Conservation (phyloP, 2,329 filamentous ascomycete species). For the Shiraia sp. region DNA sequence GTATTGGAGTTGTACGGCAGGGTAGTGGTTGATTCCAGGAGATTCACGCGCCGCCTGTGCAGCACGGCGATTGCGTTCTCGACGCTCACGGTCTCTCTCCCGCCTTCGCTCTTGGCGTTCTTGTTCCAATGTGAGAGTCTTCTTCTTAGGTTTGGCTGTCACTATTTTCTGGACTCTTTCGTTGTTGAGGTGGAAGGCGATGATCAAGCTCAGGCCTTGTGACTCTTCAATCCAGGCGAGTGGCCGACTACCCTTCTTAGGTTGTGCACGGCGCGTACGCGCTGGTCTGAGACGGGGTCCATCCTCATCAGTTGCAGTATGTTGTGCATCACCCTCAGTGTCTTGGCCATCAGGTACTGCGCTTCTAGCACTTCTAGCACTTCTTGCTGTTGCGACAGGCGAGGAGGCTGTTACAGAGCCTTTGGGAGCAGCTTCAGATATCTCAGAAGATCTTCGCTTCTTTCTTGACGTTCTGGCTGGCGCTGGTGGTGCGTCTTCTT, state of each 20-base stretch:
- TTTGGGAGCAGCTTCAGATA: slow-evolving; percentile 37
- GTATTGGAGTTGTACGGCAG: slow-evolving; percentile 66
- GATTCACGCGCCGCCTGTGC: slow-evolving; percentile 47
- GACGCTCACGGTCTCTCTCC: slow-evolving; percentile 43
- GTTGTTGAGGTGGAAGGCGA: slow-evolving; percentile 50
- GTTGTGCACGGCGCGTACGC: slow-evolving; percentile 36
- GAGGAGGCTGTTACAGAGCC: slow-evolving; percentile 35
- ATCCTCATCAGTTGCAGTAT: slow-evolving; percentile 36
- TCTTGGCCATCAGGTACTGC: slow-evolving; percentile 36
- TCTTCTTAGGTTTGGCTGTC: slow-evolving; percentile 60
- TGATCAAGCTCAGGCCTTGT: slow-evolving; percentile 33
- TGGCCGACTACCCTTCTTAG: slow-evolving; percentile 42
- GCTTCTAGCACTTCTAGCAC: slow-evolving; percentile 21
- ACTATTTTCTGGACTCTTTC: slow-evolving; percentile 65
- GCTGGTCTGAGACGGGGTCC: slow-evolving; percentile 33
- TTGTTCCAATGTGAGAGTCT: slow-evolving; percentile 34
- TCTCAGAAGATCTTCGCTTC: slow-evolving; percentile 45
- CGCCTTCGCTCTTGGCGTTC: slow-evolving; percentile 38
- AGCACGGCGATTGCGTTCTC: slow-evolving; percentile 53
- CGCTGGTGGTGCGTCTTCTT: slow-evolving; percentile 58
- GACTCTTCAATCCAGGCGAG: slow-evolving; percentile 43
- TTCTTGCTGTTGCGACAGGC: slow-evolving; percentile 31
- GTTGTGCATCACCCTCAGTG: slow-evolving; percentile 30
- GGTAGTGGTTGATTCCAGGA: slow-evolving; percentile 57
- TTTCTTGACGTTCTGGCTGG: slow-evolving; percentile 47